A percentile compares a stretch with the other conserved stretches of the same genome.
phyloP scores from a whole-genome alignment of 2,329 filamentous ascomycete species.

The Verticillium nonalfalfae region DNA sequence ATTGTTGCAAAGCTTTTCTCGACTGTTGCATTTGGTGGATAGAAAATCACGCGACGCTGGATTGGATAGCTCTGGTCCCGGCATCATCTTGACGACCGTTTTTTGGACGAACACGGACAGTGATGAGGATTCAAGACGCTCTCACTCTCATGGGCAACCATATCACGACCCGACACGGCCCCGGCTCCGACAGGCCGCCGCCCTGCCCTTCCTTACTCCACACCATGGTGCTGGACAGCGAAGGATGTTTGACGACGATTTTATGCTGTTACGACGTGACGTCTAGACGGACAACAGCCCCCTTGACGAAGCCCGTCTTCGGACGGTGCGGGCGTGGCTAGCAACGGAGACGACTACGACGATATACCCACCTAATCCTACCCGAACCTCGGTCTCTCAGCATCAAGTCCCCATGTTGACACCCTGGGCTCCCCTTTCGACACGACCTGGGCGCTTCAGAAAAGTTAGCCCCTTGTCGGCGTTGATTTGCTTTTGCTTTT shows the following conservation, averaged over 20 bases:
- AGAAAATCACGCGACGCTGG: conserved; percentile 21
- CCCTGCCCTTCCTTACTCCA: conserved; percentile 14
- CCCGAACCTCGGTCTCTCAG: conserved; percentile 1
- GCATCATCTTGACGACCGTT: conserved; percentile 23
- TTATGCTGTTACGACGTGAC: conserved; percentile 39
- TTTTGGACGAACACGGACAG: conserved; percentile 25
- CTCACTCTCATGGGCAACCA: conserved; percentile 33
- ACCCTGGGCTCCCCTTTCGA: neutral
- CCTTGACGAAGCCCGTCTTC: conserved; percentile 11
- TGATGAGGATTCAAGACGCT: conserved; percentile 32
- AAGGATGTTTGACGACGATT: conserved; percentile 32
- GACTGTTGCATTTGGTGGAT: conserved; percentile 19
- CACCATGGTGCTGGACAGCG: neutral
- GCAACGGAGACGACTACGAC: conserved; percentile 28
- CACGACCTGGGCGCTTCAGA: conserved; percentile 2
- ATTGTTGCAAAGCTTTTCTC: conserved; percentile 15
- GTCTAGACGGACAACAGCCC: conserved; percentile 36
- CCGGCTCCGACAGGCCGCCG: conserved; percentile 19
- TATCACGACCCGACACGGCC: conserved; percentile 24
- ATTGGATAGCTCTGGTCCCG: conserved; percentile 8
- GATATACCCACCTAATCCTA: conserved; percentile 33
- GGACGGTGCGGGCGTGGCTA: conserved; percentile 7
- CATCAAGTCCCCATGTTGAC: neutral
- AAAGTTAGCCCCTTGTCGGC: conserved; percentile 9
- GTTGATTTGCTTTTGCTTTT: neutral